Percentiles rank a stretch among this genome's conserved stretches.
Conservation (phyloP, 306 rosid species). For the Trichosanthes cucumerina region DNA sequence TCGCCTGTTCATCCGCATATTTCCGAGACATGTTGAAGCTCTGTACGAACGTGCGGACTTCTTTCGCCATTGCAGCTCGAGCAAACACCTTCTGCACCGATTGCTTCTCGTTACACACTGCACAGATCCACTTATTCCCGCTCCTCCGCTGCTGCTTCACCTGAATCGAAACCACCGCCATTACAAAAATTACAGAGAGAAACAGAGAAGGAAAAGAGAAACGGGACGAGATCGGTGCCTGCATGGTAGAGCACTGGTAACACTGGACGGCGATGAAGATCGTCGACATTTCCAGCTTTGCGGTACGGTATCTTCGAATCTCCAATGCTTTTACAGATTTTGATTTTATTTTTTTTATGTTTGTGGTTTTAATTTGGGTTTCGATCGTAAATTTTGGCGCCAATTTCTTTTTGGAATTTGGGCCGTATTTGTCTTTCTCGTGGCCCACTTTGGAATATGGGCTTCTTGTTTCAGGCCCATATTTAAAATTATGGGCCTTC, state of each 20-base stretch:
- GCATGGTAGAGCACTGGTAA: slow-evolving; percentile 85
- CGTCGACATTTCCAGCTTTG: slow-evolving; percentile 25
- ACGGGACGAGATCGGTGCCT: slow-evolving; percentile 26
- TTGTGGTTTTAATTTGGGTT: not conserved
- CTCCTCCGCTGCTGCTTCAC: slow-evolving; percentile 63
- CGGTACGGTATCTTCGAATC: not conserved
- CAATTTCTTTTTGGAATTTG: not conserved
- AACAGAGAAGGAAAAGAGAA: not conserved
- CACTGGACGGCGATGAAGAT: slow-evolving; percentile 76
- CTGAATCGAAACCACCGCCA: slow-evolving; percentile 19
- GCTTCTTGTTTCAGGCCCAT: not conserved
- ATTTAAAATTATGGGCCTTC: not conserved
- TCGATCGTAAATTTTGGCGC: not conserved
- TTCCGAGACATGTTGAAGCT: slow-evolving; percentile 67
- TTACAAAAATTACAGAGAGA: not conserved
- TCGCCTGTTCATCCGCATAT: slow-evolving; percentile 19
- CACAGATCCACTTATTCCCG: slow-evolving; percentile 74
- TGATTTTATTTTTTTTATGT: not conserved
- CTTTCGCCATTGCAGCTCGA: slow-evolving; percentile 56
- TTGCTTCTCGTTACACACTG: slow-evolving; percentile 70
- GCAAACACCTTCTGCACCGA: slow-evolving; percentile 66
- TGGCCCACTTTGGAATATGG: not conserved
- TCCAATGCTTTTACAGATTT: not conserved
- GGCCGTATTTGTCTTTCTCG: not conserved
- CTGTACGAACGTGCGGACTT: slow-evolving; percentile 70